Evolutionary conservation across 495 filamentous ascomycete species (phyloP), one percentile per base, ranked within the genome.

Genomic region (Zalerion maritima): DNA sequence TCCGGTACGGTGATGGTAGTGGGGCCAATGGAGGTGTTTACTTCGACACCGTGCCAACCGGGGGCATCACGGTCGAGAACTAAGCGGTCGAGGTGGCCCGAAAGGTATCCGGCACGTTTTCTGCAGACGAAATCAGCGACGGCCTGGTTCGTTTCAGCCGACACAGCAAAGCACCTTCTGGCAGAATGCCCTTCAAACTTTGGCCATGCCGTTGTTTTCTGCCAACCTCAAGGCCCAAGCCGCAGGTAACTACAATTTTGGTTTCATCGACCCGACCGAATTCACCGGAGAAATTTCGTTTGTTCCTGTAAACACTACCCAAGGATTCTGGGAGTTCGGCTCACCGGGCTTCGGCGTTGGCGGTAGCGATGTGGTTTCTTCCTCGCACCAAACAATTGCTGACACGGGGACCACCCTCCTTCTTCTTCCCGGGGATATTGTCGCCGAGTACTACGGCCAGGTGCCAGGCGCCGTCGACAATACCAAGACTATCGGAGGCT

Each of bases 61-160:
- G 80, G 20, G 67, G 66, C 23, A 60, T 83, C 31, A 71, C 64
- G 10, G 76, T 78, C 7, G 53, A 53, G 6, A 52, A 52, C 12
- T 80, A 87, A 53, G 81, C 77, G 28, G 69, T 91, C 25, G 80
- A 83, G 50, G 67, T 75, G 15, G 82, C 81, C 14, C 57, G 55
- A 6, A 47, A 50, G 5, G 70, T 91, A 43, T 81, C 76, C 26
- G 9, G 44, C 24, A 42, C 66, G 26, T 86, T 87, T 55, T 24
- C 55, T 21, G 67, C 73, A 52, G 61, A 57, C 32, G 50, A 53
- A 22, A 73, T 69, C 26, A 67, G 53, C 22, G 69, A 75, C 43
- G 67, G 75, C 29, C 53, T 80, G 26, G 57, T 48, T 38, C 69
- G 7, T 71, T 83, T 38, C 29, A 38, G 26, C 82, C 82, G 13